Conservation (phyloP, 805 yeast species). For the Hanseniaspora mollemarum region DNA sequence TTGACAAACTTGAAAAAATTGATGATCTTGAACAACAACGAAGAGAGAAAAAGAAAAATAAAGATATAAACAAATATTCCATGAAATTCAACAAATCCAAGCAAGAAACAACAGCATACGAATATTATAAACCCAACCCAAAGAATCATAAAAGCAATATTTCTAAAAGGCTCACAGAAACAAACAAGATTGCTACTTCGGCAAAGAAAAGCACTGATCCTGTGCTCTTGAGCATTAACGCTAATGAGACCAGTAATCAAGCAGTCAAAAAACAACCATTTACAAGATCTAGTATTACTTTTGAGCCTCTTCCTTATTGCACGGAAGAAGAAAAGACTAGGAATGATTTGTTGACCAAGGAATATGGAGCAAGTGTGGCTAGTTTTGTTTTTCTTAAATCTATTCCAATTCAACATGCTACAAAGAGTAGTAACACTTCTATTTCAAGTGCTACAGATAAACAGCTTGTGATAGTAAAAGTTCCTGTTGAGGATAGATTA, state of each 20-base stretch:
- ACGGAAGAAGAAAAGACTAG: background rate
- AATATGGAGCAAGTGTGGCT: constrained; percentile 7
- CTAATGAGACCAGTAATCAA: background rate
- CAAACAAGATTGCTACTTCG: constrained; percentile 28
- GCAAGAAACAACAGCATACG: constrained; percentile 26
- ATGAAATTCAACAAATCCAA: constrained; percentile 15
- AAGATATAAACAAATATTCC: constrained; percentile 11
- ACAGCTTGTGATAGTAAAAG: constrained; percentile 26
- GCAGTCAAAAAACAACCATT: constrained; percentile 6
- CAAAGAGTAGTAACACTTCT: too few relatives aligned
- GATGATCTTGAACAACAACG: constrained; percentile 1
- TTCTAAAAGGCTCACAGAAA: constrained; percentile 20
- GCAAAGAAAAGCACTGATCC: constrained; percentile 28
- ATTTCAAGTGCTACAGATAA: constrained; percentile 12
- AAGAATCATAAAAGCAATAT: background rate
- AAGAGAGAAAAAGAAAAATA: constrained; percentile 6
- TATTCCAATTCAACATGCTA: background rate
- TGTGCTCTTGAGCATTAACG: background rate
- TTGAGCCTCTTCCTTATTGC: constrained; percentile 3
- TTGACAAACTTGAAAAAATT: background rate
- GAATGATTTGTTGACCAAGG: constrained; percentile 1
- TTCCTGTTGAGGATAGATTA: constrained; percentile 53
- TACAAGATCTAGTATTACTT: constrained; percentile 12
- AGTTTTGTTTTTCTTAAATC: background rate
- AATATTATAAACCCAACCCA: constrained; percentile 32